Evolutionary conservation across 192 early-diverging fungal genomes (phyloP), one percentile per base, ranked within the genome.

Genomic region (Podila clonocystis): DNA sequence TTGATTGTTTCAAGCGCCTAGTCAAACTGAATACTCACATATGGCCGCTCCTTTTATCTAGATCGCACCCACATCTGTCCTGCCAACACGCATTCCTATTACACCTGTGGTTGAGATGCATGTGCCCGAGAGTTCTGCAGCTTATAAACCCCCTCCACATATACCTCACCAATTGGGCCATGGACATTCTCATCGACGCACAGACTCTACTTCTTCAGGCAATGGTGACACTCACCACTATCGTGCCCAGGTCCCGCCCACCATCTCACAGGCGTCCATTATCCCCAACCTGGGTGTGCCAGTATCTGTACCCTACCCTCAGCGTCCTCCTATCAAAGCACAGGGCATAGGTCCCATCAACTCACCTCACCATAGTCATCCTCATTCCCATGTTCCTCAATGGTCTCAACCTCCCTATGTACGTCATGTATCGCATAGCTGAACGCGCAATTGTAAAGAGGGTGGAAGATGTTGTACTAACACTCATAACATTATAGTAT

Each of bases 241-340:
- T 68, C 74, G 41, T 67, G 62, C 73, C 28, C 72, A 65, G 22
- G 75, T 72, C 66, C 66, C 62, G 45, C 65, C 57, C 33, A 63
- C 62, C 66, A 50, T 38, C 20, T 60, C 62, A 31, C 62, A 63
- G 29, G 65, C 49, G 19, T 29, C 63, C 31, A 30, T 62, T 36
- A 67, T 64, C 30, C 76, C 75, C 67, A 73, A 57, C 67, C 68
- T 79, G 59, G 62, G 65, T 55, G 48, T 71, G 22, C 52, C 52
- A 22, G 52, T 26, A n/a, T 55, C 52, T 55, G 64, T 62, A 45
- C 58, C 69, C 29, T 61, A 61, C 59, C 30, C 59, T 19, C 59
- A 61, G 29, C 59, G 59, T 31, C 59, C 59, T 19, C 59, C 59
- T 26, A 61, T 61, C 29, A 61, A 61, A 26, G 0, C 15, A 20